Percentiles rank a stretch among this genome's conserved stretches.
Conservation (phyloP, 1,139 yeast genomes). For the Saccharomyces pastorianus region DNA sequence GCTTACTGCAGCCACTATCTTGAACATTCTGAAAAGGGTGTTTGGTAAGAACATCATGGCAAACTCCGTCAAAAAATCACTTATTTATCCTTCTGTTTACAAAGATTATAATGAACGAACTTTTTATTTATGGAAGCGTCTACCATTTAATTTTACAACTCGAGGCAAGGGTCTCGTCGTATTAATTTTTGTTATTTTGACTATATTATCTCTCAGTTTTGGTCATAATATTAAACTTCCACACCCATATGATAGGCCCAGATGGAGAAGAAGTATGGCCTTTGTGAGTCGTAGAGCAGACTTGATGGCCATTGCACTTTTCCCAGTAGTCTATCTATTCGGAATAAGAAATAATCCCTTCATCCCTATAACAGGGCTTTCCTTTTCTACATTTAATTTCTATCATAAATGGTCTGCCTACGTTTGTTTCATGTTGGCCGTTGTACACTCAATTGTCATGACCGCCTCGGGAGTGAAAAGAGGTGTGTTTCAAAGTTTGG, state of each 20-base stretch:
- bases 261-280: constrained; percentile 33
- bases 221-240: constrained; percentile 35
- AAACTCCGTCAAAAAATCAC: constrained; percentile 23
- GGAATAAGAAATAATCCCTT: constrained; percentile 56
- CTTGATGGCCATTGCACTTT: constrained; percentile 40
- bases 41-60: constrained; percentile 14
- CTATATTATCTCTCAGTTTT: constrained; percentile 34
- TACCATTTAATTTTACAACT: constrained; percentile 41
- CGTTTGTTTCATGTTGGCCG: constrained; percentile 32
- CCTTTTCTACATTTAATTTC: constrained; percentile 40
- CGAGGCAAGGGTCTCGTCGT: constrained; percentile 40
- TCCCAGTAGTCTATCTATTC: constrained; percentile 48
- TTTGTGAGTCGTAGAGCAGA: constrained; percentile 52
- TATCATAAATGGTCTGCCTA: constrained; percentile 41
- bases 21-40: constrained; percentile 26
- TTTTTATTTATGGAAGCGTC: constrained; percentile 22
- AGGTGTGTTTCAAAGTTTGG: constrained; percentile 27
- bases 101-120: constrained; percentile 35
- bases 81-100: constrained; percentile 41
- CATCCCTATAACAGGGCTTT: constrained; percentile 43
- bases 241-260: constrained; percentile 38
- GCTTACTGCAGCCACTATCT: constrained; percentile 25
- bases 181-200: constrained; percentile 34
- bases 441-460: constrained; percentile 49
- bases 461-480: constrained; percentile 32